Evolutionary conservation across 2,329 filamentous ascomycete genomes (phyloP).

Genomic region (Aspergillus flavus): DNA sequence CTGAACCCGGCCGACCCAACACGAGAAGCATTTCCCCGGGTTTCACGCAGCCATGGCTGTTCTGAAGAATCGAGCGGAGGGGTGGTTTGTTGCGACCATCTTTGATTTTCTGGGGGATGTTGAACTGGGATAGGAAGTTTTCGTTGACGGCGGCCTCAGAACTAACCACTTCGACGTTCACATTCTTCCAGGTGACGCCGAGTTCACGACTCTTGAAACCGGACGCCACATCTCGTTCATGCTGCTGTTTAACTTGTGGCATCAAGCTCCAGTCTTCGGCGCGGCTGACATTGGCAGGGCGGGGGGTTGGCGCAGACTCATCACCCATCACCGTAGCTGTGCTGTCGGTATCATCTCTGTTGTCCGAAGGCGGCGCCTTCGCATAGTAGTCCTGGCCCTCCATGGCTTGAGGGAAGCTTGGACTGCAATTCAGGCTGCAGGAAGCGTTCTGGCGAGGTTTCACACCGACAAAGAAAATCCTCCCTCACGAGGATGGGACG

Average conservation of each 20-base stretch:
- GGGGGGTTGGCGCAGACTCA: slow-evolving; percentile 19
- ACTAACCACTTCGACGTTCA: slow-evolving; percentile 65
- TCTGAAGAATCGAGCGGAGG: slow-evolving; percentile 65
- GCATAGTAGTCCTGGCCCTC: slow-evolving; percentile 13
- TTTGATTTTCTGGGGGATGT: slow-evolving; percentile 55
- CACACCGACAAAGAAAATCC: not conserved
- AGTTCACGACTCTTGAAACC: slow-evolving; percentile 55
- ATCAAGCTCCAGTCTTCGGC: slow-evolving; percentile 55
- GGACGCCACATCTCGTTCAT: slow-evolving; percentile 49
- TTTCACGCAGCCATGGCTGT: slow-evolving; percentile 68
- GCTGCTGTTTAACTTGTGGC: slow-evolving; percentile 49
- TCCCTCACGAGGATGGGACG: slow-evolving; percentile 1
- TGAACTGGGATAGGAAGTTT: slow-evolving; percentile 63
- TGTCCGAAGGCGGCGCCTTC: slow-evolving; percentile 13
- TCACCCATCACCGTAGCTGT: slow-evolving; percentile 30
- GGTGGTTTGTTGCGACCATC: slow-evolving; percentile 60
- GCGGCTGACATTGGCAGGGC: slow-evolving; percentile 13
- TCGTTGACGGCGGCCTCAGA: slow-evolving; percentile 67
- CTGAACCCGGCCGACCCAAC: slow-evolving; percentile 67
- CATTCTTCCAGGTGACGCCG: slow-evolving; percentile 66
- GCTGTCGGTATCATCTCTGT: slow-evolving; percentile 32
- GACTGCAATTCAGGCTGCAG: slow-evolving; percentile 3
- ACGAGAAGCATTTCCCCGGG: slow-evolving; percentile 74
- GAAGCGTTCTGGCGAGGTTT: not conserved
- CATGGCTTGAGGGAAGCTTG: slow-evolving; percentile 13